These are phyloP conservation scores for Trichoderma hamatum DNA, from an alignment of 2,329 filamentous ascomycete genomes.

Conservation along the genomic window DNA sequence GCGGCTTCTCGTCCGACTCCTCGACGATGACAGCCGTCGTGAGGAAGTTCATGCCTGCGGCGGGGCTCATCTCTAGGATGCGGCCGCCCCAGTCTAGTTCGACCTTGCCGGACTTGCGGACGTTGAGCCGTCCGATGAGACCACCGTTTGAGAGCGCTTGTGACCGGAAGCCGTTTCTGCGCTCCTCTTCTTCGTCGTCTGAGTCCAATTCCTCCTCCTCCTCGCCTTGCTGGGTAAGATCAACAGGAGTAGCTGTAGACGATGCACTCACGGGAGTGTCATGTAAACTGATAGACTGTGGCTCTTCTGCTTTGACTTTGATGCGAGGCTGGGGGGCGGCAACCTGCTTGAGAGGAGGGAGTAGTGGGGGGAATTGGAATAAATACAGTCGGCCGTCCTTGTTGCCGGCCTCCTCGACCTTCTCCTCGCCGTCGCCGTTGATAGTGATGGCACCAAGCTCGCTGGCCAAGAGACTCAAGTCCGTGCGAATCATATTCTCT, in stretches of 20 bases:
- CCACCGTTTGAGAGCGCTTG: conserved; percentile 55
- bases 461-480: conserved; percentile 47
- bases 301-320: conserved; percentile 48
- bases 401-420: conserved; percentile 38
- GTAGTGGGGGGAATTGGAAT: conserved; percentile 66
- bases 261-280: conserved; percentile 32
- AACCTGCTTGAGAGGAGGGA: conserved; percentile 55
- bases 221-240: conserved; percentile 45
- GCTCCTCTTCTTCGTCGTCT: conserved; percentile 40
- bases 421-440: conserved; percentile 37
- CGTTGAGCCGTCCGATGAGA: conserved; percentile 62
- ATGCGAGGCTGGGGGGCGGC: conserved; percentile 33
- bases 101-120: conserved; percentile 64
- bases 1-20: conserved; percentile 57
- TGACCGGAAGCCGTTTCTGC: conserved; percentile 42
- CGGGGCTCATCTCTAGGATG: conserved; percentile 54
- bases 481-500: conserved; percentile 44
- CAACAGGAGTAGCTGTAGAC: conserved; percentile 38
- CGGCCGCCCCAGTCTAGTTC: conserved; percentile 66
- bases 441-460: conserved; percentile 47
- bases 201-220: conserved; percentile 35
- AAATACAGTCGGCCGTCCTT: conserved; percentile 63
- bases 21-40: conserved; percentile 64
- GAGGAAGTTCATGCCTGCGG: conserved; percentile 58
- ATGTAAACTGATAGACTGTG: conserved; percentile 45